A percentile compares a stretch with the other conserved stretches of the same genome.
Conservation (phyloP, 345 rosid species). For the Tarenaya hassleriana region DNA sequence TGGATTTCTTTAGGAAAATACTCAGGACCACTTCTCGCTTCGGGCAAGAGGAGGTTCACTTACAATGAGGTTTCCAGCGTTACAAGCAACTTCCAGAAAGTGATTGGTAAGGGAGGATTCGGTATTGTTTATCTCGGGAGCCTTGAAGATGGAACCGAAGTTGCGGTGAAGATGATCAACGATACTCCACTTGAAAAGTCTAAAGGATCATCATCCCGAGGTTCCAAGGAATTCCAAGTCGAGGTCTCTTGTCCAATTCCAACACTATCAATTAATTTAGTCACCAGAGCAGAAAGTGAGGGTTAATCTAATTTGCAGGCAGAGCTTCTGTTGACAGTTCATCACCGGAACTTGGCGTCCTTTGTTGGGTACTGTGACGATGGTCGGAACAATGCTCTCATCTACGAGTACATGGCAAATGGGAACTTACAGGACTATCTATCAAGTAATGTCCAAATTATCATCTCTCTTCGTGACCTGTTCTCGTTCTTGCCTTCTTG, state of each 20-base stretch:
- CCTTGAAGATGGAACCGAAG: constrained; percentile 34
- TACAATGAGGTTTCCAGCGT: constrained; percentile 32
- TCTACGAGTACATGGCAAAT: constrained; percentile 50
- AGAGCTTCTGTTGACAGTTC: constrained; percentile 38
- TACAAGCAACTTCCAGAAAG: constrained; percentile 35
- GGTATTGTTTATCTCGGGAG: constrained; percentile 43
- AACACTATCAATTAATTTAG: not conserved
- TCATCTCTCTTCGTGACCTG: not conserved
- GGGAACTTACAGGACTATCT: constrained; percentile 38
- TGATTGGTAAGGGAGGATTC: constrained; percentile 49
- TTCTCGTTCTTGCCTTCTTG: not conserved
- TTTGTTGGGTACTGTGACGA: constrained; percentile 49
- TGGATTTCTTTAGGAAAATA: constrained; percentile 23
- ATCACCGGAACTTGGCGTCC: constrained; percentile 42
- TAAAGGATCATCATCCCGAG: constrained; percentile 29
- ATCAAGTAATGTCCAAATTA: constrained; percentile 23
- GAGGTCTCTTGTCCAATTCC: constrained; percentile 31
- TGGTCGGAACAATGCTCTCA: constrained; percentile 32
- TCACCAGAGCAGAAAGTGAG: not conserved
- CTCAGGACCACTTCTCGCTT: constrained; percentile 29
- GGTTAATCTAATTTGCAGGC: constrained; percentile 31
- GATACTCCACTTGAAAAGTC: constrained; percentile 26
- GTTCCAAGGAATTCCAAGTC: constrained; percentile 38
- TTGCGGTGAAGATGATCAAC: constrained; percentile 53
- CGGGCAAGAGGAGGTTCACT: constrained; percentile 31